phyloP scores from a whole-genome alignment of 2,329 filamentous ascomycete genomes.

The Epichloe aotearoae region DNA sequence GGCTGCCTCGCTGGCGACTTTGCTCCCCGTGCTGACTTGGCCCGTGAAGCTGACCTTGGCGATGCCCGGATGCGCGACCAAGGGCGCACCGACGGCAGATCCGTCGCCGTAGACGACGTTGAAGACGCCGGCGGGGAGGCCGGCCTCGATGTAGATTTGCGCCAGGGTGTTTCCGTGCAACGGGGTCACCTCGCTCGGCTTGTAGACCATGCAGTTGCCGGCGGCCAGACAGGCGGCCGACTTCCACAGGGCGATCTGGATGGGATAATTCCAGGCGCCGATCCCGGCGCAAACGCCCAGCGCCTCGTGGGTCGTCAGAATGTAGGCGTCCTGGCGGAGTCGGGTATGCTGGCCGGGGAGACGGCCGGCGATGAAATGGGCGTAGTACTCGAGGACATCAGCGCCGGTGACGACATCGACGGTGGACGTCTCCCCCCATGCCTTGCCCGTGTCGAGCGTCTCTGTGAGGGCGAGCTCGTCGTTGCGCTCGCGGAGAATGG shows the following conservation, averaged over 20 bases:
- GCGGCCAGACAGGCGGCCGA: conserved; percentile 74
- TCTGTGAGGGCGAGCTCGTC: conserved; percentile 68
- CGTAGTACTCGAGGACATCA: conserved; percentile 79
- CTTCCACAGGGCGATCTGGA: conserved; percentile 86
- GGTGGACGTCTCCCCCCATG: conserved; percentile 74
- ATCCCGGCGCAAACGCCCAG: conserved; percentile 78
- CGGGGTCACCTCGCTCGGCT: conserved; percentile 77
- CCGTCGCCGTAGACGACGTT: conserved; percentile 76
- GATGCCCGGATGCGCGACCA: conserved; percentile 59
- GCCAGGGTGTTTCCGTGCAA: conserved; percentile 69
- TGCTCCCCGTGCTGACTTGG: conserved; percentile 70
- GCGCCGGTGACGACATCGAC: conserved; percentile 75
- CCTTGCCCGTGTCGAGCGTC: conserved; percentile 77
- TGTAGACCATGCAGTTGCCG: conserved; percentile 85
- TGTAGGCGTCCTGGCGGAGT: conserved; percentile 62
- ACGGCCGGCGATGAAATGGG: conserved; percentile 64
- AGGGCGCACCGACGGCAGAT: conserved; percentile 54
- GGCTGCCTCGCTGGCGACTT: conserved; percentile 64
- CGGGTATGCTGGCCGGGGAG: conserved; percentile 69
- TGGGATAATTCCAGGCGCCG: conserved; percentile 85
- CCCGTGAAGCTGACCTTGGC: conserved; percentile 86
- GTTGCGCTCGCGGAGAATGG: conserved; percentile 61
- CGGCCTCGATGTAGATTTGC: conserved; percentile 64
- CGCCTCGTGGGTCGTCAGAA: conserved; percentile 71
- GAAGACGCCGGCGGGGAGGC: conserved; percentile 71